phyloP scores from a whole-genome alignment of 176 grass and related monocot genomes.

The Luzula sylvatica region DNA sequence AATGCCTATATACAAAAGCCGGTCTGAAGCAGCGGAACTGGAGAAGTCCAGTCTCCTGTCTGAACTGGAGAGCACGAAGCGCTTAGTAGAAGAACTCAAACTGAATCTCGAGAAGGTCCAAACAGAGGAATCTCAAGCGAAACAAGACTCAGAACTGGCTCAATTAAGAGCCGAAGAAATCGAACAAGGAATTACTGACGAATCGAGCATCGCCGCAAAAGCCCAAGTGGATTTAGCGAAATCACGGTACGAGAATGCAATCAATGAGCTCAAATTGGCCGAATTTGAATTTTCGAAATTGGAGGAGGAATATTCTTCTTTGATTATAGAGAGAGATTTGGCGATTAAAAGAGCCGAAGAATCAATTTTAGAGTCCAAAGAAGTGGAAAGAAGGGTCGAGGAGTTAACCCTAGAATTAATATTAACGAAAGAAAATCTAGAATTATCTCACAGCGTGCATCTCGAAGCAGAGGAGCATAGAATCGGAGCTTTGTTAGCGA shows the following conservation, averaged over 20 bases:
- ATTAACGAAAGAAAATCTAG: constrained; percentile 52
- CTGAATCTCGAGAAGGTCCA: constrained; percentile 60
- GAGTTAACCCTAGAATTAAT: constrained; percentile 76
- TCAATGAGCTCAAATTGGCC: constrained; percentile 47
- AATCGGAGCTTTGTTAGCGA: constrained; percentile 54
- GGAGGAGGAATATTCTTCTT: constrained; percentile 42
- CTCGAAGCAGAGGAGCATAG: constrained; percentile 76
- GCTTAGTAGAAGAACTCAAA: constrained; percentile 60
- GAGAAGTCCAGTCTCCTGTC: constrained; percentile 35
- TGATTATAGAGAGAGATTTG: constrained; percentile 51
- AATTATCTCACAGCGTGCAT: constrained; percentile 60
- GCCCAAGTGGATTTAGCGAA: constrained; percentile 53
- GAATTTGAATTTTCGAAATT: constrained; percentile 43
- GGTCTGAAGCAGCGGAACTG: constrained; percentile 44
- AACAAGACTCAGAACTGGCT: constrained; percentile 80
- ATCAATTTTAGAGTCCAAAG: constrained; percentile 31
- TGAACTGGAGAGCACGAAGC: constrained; percentile 54
- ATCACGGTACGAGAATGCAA: constrained; percentile 52
- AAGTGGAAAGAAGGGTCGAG: constrained; percentile 48
- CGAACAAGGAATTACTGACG: constrained; percentile 54
- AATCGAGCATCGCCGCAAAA: constrained; percentile 59
- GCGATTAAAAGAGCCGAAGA: constrained; percentile 40
- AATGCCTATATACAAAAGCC: constrained; percentile 39
- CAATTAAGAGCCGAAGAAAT: constrained; percentile 58
- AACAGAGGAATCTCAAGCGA: constrained; percentile 63